Percentiles rank a stretch among this genome's conserved stretches.
Evolutionary conservation across 2,329 filamentous ascomycete species (phyloP).

Genomic region (Teratosphaeria epicoccoides): DNA sequence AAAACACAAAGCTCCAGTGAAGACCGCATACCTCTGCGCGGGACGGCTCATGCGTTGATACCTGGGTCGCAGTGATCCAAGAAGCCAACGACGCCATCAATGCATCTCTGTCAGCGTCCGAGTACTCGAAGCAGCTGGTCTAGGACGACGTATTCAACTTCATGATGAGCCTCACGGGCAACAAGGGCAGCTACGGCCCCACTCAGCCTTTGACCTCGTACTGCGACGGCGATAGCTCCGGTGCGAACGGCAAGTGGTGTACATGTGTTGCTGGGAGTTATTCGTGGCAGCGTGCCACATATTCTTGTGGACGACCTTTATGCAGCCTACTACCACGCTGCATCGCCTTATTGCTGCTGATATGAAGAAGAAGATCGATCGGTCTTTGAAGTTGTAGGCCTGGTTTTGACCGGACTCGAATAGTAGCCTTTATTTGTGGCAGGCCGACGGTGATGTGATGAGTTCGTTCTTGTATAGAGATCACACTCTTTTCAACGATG

Average conservation of each 20-base stretch:
- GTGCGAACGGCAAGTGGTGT: constrained; percentile 7
- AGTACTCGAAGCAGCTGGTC: constrained; percentile 12
- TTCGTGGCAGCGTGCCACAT: constrained; percentile 8
- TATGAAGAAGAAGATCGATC: constrained; percentile 14
- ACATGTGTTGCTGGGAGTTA: constrained; percentile 9
- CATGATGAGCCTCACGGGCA: constrained; percentile 10
- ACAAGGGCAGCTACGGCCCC: constrained; percentile 8
- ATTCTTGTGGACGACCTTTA: constrained; percentile 15
- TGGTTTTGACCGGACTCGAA: no score
- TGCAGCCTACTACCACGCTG: constrained; percentile 13
- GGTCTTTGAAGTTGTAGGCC: not conserved
- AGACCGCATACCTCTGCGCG: constrained; percentile 10
- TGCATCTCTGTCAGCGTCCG: constrained; percentile 3
- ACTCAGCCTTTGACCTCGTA: constrained; percentile 11
- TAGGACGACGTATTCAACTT: constrained; percentile 16
- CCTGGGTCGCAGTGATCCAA: constrained; percentile 12
- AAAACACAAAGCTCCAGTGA: constrained; percentile 14
- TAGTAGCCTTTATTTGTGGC: not conserved
- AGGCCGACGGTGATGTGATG: not conserved
- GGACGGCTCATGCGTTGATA: constrained; percentile 7
- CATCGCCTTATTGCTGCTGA: constrained; percentile 13
- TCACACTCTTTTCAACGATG: no score
- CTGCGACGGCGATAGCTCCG: constrained; percentile 11
- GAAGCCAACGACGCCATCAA: constrained; percentile 14
- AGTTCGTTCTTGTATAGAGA: not conserved